phyloP scores from a whole-genome alignment of 257 asterid genomes.

The Primulina tabacum region DNA sequence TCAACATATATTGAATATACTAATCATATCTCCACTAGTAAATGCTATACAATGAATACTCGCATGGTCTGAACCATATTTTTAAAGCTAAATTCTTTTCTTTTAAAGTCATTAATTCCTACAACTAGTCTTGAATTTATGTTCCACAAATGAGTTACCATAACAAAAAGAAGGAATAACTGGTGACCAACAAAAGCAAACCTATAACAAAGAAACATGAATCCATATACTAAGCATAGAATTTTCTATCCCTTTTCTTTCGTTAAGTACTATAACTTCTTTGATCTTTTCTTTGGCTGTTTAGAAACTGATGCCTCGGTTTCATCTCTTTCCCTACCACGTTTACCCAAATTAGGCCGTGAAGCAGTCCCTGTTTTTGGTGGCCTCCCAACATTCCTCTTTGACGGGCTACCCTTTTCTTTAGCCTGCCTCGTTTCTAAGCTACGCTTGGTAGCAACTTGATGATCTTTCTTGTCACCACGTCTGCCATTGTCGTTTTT shows the following conservation, averaged over 20 bases:
- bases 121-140: background rate
- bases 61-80: no score
- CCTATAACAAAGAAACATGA: slow-evolving; percentile 25
- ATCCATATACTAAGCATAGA: slow-evolving; percentile 40
- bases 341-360: slow-evolving; percentile 34
- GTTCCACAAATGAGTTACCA: background rate
- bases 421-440: slow-evolving; percentile 37
- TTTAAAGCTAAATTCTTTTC: background rate
- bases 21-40: no score
- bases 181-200: slow-evolving; percentile 15
- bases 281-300: slow-evolving; percentile 62
- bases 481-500: slow-evolving; percentile 34
- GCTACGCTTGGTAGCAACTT: slow-evolving; percentile 23
- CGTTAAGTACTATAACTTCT: slow-evolving; percentile 41
- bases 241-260: slow-evolving; percentile 19
- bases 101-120: background rate
- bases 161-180: background rate
- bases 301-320: slow-evolving; percentile 37
- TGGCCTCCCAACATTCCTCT: slow-evolving; percentile 58
- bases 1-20: no score
- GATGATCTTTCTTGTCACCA: slow-evolving; percentile 42
- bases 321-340: slow-evolving; percentile 46
- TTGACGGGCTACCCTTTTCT: slow-evolving; percentile 46
- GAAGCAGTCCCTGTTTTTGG: slow-evolving; percentile 54
- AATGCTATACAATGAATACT: no score